Percentiles rank a stretch among this genome's conserved stretches.
Evolutionary conservation across 305 asterid species (phyloP).

Genomic region (Lippia alba): DNA sequence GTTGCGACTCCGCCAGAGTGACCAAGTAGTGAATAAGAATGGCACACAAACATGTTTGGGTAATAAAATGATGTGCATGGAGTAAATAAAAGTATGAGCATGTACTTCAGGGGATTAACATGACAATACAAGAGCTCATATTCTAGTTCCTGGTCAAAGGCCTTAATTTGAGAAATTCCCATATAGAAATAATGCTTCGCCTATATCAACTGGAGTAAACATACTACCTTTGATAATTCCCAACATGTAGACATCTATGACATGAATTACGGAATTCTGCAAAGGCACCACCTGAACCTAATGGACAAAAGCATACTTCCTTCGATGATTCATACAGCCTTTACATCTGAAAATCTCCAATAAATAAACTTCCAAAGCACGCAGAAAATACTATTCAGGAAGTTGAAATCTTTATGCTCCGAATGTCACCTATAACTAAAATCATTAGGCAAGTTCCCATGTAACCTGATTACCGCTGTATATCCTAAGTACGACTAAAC

Average conservation of each 20-base stretch:
- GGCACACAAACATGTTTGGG: not conserved
- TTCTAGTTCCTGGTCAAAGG: not conserved
- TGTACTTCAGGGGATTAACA: not conserved
- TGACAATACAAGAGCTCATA: slow-evolving; percentile 1
- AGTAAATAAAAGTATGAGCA: not conserved
- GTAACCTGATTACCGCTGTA: not conserved
- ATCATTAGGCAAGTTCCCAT: not conserved
- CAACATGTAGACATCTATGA: not conserved
- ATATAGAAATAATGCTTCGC: slow-evolving; percentile 5
- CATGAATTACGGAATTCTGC: not conserved
- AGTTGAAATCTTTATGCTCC: not conserved
- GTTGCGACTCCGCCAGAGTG: not conserved
- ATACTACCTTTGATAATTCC: not conserved
- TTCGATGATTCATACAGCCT: not conserved
- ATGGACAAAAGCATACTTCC: not conserved
- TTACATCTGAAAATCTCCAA: not conserved
- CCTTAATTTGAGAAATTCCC: slow-evolving; percentile 5
- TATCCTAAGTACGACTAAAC: not conserved
- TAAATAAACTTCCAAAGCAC: slow-evolving; percentile 10
- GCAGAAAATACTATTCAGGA: not conserved
- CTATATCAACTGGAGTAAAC: not conserved
- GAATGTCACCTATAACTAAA: not conserved
- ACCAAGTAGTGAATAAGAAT: not conserved
- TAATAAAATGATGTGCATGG: not conserved
- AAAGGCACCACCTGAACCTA: not conserved